A percentile compares a stretch with the other conserved stretches of the same genome.
These are phyloP conservation scores for Ceratobasidium papillatum DNA, from an alignment of 1,284 basidiomycete genomes.

Conservation along the genomic window DNA sequence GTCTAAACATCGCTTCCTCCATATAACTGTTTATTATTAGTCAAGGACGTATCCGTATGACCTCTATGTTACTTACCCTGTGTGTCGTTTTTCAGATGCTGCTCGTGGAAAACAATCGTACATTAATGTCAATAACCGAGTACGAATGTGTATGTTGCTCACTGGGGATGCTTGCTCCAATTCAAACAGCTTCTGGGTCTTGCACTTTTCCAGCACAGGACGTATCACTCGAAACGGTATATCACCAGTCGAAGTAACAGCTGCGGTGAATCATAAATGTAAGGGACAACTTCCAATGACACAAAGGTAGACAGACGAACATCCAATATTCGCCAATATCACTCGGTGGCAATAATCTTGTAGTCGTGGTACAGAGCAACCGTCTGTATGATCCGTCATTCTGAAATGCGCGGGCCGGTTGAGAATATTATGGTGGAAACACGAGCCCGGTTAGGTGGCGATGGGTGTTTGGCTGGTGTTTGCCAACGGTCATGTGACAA, in stretches of 20 bases:
- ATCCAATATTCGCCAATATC: constrained; percentile 23
- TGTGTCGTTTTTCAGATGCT: constrained; percentile 68
- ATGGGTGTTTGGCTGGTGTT: neutral
- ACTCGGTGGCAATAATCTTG: constrained; percentile 40
- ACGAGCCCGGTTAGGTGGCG: neutral
- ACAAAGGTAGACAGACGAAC: constrained; percentile 11
- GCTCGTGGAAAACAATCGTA: constrained; percentile 43
- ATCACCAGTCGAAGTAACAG: constrained; percentile 52
- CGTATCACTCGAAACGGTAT: constrained; percentile 68
- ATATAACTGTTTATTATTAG: constrained; percentile 62
- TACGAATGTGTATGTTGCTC: constrained; percentile 50
- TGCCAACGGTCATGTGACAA: neutral
- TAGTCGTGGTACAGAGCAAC: constrained; percentile 31
- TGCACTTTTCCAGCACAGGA: constrained; percentile 75
- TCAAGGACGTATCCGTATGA: constrained; percentile 60
- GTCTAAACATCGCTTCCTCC: constrained; percentile 69
- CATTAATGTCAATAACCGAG: constrained; percentile 34
- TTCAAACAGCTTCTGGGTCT: constrained; percentile 69
- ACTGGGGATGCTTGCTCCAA: constrained; percentile 75
- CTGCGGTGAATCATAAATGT: constrained; percentile 28
- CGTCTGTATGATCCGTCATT: constrained; percentile 11
- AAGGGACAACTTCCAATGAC: neutral
- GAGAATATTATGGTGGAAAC: constrained; percentile 4
- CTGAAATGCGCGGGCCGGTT: neutral
- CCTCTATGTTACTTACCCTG: constrained; percentile 57